Evolutionary conservation across 2,329 filamentous ascomycete species (phyloP).

Genomic region (Teratosphaeria nubilosa): DNA sequence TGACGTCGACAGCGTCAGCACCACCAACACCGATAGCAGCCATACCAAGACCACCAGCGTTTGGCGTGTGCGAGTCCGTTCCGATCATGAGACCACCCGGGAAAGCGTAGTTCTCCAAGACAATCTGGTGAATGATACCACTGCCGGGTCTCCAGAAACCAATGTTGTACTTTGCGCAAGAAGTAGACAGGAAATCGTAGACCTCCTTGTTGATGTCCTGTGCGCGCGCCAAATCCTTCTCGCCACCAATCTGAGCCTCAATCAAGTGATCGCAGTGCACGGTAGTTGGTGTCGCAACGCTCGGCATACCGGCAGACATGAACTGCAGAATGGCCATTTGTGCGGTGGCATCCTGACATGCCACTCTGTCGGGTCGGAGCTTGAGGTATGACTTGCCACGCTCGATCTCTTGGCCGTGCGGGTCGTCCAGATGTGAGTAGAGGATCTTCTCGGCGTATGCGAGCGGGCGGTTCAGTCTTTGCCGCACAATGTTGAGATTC

Average conservation of each 20-base stretch:
- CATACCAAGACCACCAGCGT: slow-evolving; percentile 93
- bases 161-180: slow-evolving; percentile 99
- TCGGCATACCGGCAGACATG: slow-evolving; percentile 96
- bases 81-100: slow-evolving; percentile 95
- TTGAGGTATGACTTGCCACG: slow-evolving; percentile 92
- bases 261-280: slow-evolving; percentile 99
- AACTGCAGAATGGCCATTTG: slow-evolving; percentile 99
- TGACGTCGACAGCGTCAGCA: slow-evolving; percentile 96
- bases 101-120: slow-evolving; percentile 98
- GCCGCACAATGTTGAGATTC: slow-evolving; percentile 84
- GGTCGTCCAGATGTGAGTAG: slow-evolving; percentile 97
- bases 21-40: slow-evolving; percentile 88
- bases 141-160: slow-evolving; percentile 99
- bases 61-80: slow-evolving; percentile 96
- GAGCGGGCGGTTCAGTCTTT: slow-evolving; percentile 82
- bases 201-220: slow-evolving; percentile 97
- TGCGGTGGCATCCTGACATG: slow-evolving; percentile 97
- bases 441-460: slow-evolving; percentile 97
- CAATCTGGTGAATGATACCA: slow-evolving; percentile 98
- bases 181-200: slow-evolving; percentile 88
- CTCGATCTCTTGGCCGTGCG: slow-evolving; percentile 91
- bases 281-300: slow-evolving; percentile 85
- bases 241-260: slow-evolving; percentile 87
- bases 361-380: slow-evolving; percentile 92
- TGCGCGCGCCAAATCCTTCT: slow-evolving; percentile 86